Evolutionary conservation across 2,329 filamentous ascomycete species (phyloP).

Genomic region (Clonostachys rosea): DNA sequence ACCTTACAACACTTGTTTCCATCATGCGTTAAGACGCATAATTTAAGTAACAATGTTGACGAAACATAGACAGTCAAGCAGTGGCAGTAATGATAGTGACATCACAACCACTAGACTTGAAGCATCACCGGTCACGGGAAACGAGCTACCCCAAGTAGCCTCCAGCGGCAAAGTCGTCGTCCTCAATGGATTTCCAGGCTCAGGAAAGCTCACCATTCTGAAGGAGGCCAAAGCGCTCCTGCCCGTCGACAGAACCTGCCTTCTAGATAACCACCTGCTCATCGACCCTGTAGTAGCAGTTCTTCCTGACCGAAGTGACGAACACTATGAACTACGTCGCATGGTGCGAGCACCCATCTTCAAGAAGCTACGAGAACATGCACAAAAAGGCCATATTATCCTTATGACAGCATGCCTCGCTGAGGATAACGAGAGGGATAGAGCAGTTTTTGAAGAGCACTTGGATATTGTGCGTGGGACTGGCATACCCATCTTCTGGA

Average conservation of each 20-base stretch:
- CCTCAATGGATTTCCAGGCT: constrained; percentile 11
- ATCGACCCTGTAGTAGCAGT: constrained; percentile 9
- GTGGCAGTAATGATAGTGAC: too few species aligned
- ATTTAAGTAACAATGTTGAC: too few species aligned
- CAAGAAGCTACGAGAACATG: constrained; percentile 3
- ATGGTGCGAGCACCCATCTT: constrained; percentile 9
- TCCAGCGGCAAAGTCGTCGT: constrained; percentile 3
- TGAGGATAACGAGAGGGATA: constrained; percentile 2
- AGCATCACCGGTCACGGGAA: too few species aligned
- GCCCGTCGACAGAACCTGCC: constrained; percentile 2
- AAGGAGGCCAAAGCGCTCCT: constrained; percentile 5
- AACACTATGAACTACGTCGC: constrained; percentile 10
- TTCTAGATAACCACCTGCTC: constrained; percentile 12
- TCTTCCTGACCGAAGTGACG: constrained; percentile 6
- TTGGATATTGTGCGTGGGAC: constrained; percentile 4
- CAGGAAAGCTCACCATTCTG: constrained; percentile 12
- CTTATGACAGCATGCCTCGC: constrained; percentile 11
- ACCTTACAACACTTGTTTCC: too few species aligned
- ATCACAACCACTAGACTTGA: too few species aligned
- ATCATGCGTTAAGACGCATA: too few species aligned
- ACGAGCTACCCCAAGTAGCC: too few species aligned
- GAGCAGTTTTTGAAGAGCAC: constrained; percentile 6
- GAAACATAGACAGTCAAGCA: too few species aligned
- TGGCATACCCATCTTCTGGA: constrained; percentile 3
- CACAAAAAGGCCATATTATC: constrained; percentile 3